Base-by-base conservation (phyloP, 78 protist species). In the Tieghemostelium lacteum region DNA sequence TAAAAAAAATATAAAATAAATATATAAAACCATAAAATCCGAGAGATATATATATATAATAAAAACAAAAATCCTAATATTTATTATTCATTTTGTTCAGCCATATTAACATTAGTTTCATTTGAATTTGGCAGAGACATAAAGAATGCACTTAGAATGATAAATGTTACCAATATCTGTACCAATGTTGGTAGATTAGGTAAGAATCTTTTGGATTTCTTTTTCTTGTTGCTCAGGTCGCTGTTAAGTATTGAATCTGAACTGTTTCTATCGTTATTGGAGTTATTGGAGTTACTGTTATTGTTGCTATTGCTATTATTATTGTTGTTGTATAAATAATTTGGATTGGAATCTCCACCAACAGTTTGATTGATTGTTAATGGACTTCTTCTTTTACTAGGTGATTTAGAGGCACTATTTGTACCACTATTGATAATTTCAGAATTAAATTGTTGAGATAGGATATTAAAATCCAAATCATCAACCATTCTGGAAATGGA, bases 91-190 rank as follows among this genome's bases (percentile, higher is more conserved):
- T n/a, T n/a, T n/a, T n/a, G n/a, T n/a, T n/a, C n/a, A n/a, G n/a
- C n/a, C n/a, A n/a, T n/a, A n/a, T n/a, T n/a, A n/a, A n/a, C n/a
- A n/a, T n/a, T n/a, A n/a, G n/a, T n/a, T n/a, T n/a, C n/a, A n/a
- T n/a, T n/a, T 64, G 3, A 50, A 36, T 57, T 57, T 14, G 72
- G 72, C n/a, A 66, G 33, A 24, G 74, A 40, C 74, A 67, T 67
- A 42, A 67, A 67, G 29, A 67, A 67, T 26, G 89, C 89, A 42
- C 72, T 57, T 2, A 83, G 49, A 31, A 83, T 83, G 26, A 83
- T 69, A 69, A 83, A 83, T 2, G 89, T 69, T 12, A 83, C 89
- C 12, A 83, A 22, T 17, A 83, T 83, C 26, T 83, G 89, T 20
- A 69, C 77, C 19, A 83, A 29, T 19, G 60, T 52, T 12, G 89